Evolutionary conservation across 352 stramenopile species (phyloP).

Genomic region (Plasmopara muralis): DNA sequence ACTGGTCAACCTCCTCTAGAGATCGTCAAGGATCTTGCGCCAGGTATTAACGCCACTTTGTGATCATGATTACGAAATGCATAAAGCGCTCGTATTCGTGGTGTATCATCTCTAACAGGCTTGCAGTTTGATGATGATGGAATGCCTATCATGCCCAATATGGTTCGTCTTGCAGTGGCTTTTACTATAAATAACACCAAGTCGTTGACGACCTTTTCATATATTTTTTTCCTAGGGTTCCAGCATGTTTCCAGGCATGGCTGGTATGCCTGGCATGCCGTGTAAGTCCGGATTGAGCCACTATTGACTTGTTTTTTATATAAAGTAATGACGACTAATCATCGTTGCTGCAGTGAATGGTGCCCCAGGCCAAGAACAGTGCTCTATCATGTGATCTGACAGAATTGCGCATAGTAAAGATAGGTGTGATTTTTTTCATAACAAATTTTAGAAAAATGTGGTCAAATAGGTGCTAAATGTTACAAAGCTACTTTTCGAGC

Average conservation of each 20-base stretch:
- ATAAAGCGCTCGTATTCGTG: not conserved
- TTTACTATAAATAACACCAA: not conserved
- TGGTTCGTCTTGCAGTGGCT: constrained; percentile 38
- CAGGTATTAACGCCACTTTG: constrained; percentile 31
- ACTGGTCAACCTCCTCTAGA: constrained; percentile 94
- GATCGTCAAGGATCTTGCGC: constrained; percentile 98
- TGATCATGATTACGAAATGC: not conserved
- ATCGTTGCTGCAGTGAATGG: constrained; percentile 33
- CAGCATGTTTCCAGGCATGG: constrained; percentile 78
- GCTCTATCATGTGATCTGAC: constrained; percentile 53
- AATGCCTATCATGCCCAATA: constrained; percentile 94
- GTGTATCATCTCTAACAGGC: constrained; percentile 20
- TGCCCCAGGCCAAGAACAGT: constrained; percentile 63
- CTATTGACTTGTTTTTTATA: not conserved
- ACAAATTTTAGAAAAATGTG: constrained; percentile 23
- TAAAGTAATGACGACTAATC: constrained; percentile 2
- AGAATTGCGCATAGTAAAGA: constrained; percentile 12
- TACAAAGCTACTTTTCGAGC: too few species aligned
- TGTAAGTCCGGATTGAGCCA: constrained; percentile 31
- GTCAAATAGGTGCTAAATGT: too few species aligned
- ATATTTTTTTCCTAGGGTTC: constrained; percentile 33
- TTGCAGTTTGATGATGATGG: constrained; percentile 95
- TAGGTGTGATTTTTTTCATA: constrained; percentile 15
- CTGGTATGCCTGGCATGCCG: constrained; percentile 70
- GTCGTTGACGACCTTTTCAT: constrained; percentile 1